Evolutionary conservation across 2,329 filamentous ascomycete species (phyloP), one percentile per base, ranked within the genome.

Genomic region (Colletotrichum plurivorum): DNA sequence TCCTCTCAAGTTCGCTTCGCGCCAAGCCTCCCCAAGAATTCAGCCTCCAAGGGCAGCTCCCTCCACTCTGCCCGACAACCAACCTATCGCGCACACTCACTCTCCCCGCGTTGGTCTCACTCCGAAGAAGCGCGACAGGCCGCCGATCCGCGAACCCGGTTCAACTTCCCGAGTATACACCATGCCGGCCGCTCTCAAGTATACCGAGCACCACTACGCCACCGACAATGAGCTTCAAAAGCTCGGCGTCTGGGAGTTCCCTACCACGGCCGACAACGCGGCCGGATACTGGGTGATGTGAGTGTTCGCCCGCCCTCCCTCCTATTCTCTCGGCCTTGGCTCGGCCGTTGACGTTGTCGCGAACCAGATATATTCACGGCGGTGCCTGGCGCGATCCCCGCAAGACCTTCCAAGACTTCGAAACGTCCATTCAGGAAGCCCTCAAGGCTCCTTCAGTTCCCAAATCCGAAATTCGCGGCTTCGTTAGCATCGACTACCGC

Each of bases 401-500:
- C 61, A 81, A 85, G 63, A 81, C 81, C 49, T 80, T 84, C 31
- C 74, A 82, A 59, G 82, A 82, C 64, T 87, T 88, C 72, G 70
- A 76, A 27, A 79, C 84, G 4, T 80, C 83, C 57, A 81, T 89
- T 57, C 76, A 79, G 65, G 74, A 78, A 43, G 77, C 89, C 67
- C 74, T 84, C 53, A 69, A 73, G n/a, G 75, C 73, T 5, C 71
- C 72, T 31, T 69, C 76, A 27, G 69, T 75, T 31, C 62, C 73
- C 20, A 68, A 66, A 9, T 69, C 77, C 27, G 76, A 79, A 56
- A 82, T 93, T 66, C 86, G 87, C 22, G 91, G 87, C 68, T 88
- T 93, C 75, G 87, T 89, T 31, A 90, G 89, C 52, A 79, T 92
- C 65, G 87, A 90, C 74, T 92, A 92, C 79, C 84, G 89, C 9